A percentile compares a stretch with the other conserved stretches of the same genome.
These are phyloP conservation scores for Pichia ethanolica DNA, from an alignment of 805 yeast species.

Conservation along the genomic window DNA sequence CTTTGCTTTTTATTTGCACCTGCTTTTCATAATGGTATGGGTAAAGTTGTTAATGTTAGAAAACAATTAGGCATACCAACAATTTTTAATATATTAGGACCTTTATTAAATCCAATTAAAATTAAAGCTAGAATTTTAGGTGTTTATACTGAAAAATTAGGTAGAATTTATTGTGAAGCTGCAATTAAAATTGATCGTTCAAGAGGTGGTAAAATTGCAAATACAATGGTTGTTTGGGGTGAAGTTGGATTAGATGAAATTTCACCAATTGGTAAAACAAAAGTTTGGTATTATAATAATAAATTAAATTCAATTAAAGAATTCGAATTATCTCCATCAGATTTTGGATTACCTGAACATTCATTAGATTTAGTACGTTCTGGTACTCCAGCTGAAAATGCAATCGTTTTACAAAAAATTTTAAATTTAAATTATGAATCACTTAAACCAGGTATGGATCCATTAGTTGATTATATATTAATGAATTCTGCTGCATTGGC, in stretches of 20 bases:
- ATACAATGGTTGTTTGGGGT: slow-evolving; percentile 89
- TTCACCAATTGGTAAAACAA: slow-evolving; percentile 78
- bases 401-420: slow-evolving; percentile 42
- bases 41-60: slow-evolving; percentile 70
- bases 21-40: slow-evolving; percentile 89
- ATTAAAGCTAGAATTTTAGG: slow-evolving; percentile 77
- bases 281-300: slow-evolving; percentile 58
- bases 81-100: slow-evolving; percentile 90
- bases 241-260: slow-evolving; percentile 88
- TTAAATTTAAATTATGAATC: slow-evolving; percentile 35
- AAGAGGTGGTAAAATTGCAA: slow-evolving; percentile 34
- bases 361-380: slow-evolving; percentile 60
- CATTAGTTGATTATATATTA: slow-evolving; percentile 83
- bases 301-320: slow-evolving; percentile 37
- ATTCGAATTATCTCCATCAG: slow-evolving; percentile 51
- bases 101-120: slow-evolving; percentile 86
- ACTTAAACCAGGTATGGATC: slow-evolving; percentile 37
- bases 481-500: slow-evolving; percentile 86
- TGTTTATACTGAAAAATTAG: slow-evolving; percentile 73
- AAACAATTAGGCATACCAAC: slow-evolving; percentile 81
- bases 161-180: slow-evolving; percentile 78
- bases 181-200: slow-evolving; percentile 53
- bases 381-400: slow-evolving; percentile 85
- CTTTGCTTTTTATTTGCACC: slow-evolving; percentile 86
- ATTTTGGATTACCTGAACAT: slow-evolving; percentile 78